These are phyloP conservation scores for Rhizopogon sp. DNA, from an alignment of 768 basidiomycete genomes.

Conservation along the genomic window DNA sequence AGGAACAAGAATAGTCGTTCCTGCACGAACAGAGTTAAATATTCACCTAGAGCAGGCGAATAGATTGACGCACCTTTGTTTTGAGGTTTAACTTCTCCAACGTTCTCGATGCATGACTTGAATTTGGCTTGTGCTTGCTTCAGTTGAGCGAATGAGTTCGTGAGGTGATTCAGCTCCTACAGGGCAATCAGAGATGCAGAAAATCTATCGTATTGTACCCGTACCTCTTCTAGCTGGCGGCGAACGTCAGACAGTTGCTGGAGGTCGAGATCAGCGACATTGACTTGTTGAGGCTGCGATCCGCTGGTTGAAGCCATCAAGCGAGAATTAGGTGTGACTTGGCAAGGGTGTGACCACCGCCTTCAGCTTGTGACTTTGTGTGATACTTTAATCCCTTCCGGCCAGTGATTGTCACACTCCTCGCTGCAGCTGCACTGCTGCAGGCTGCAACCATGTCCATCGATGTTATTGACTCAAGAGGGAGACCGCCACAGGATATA, in stretches of 20 bases:
- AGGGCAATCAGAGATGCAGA: background rate
- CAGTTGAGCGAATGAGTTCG: slow-evolving; percentile 87
- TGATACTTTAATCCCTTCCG: slow-evolving; percentile 12
- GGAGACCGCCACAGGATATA: slow-evolving; percentile 47
- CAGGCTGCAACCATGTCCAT: slow-evolving; percentile 17
- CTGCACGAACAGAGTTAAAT: slow-evolving; percentile 35
- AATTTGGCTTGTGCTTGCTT: slow-evolving; percentile 94
- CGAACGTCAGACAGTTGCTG: slow-evolving; percentile 85
- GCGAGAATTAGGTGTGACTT: slow-evolving; percentile 2
- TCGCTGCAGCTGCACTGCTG: slow-evolving; percentile 12
- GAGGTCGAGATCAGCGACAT: slow-evolving; percentile 77
- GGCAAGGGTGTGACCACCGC: slow-evolving; percentile 11
- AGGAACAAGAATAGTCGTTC: slow-evolving; percentile 86
- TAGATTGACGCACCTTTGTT: slow-evolving; percentile 47
- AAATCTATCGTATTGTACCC: background rate
- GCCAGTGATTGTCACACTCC: slow-evolving; percentile 3
- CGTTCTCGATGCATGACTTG: slow-evolving; percentile 78
- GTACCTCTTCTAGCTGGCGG: slow-evolving; percentile 88
- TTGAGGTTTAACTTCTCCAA: slow-evolving; percentile 64
- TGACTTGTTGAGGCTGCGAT: slow-evolving; percentile 62
- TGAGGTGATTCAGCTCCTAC: slow-evolving; percentile 90
- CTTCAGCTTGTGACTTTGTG: slow-evolving; percentile 14
- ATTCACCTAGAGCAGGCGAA: background rate
- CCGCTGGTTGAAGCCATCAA: slow-evolving; percentile 27
- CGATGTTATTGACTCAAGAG: slow-evolving; percentile 25